These are phyloP conservation scores for Coniferiporia weirii DNA, from an alignment of 1,284 basidiomycete genomes.

Conservation along the genomic window DNA sequence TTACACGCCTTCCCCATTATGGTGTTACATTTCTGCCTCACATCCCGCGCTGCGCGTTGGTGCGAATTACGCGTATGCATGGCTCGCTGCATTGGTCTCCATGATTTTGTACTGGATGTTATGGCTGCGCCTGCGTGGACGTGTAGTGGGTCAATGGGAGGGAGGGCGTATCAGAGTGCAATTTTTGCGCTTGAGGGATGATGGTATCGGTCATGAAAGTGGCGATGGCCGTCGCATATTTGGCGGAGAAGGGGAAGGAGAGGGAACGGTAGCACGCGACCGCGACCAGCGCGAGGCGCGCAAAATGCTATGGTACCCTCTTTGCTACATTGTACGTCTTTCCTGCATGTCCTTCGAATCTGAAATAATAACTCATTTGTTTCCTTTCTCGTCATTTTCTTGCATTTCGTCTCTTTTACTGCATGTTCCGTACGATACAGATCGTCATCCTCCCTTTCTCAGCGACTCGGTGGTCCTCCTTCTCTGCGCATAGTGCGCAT, in stretches of 20 bases:
- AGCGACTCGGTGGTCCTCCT: conserved; percentile 14
- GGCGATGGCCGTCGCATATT: neutral
- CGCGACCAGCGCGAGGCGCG: conserved; percentile 2
- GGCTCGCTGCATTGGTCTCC: conserved; percentile 4
- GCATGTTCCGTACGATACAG: neutral
- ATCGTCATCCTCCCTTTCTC: conserved; percentile 18
- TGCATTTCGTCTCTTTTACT: neutral
- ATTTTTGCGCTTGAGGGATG: neutral
- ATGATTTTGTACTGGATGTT: conserved; percentile 11
- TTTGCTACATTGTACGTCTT: conserved; percentile 5
- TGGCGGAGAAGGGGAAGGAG: neutral
- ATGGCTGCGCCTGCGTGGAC: conserved; percentile 11
- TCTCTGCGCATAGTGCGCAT: neutral
- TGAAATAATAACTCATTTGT: neutral
- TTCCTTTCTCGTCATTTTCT: neutral
- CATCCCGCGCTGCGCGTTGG: conserved; percentile 7
- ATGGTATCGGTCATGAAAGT: neutral
- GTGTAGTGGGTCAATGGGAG: neutral
- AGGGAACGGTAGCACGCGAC: neutral
- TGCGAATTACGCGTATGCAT: conserved; percentile 8
- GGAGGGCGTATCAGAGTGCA: neutral
- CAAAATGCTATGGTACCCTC: conserved; percentile 19
- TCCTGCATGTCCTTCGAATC: neutral
- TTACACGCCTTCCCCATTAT: conserved; percentile 15
- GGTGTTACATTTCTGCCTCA: conserved; percentile 15